Percentiles rank a stretch among this genome's conserved stretches.
These are phyloP conservation scores for Fraxinus anomala DNA, from an alignment of 257 asterid genomes.

Conservation along the genomic window DNA sequence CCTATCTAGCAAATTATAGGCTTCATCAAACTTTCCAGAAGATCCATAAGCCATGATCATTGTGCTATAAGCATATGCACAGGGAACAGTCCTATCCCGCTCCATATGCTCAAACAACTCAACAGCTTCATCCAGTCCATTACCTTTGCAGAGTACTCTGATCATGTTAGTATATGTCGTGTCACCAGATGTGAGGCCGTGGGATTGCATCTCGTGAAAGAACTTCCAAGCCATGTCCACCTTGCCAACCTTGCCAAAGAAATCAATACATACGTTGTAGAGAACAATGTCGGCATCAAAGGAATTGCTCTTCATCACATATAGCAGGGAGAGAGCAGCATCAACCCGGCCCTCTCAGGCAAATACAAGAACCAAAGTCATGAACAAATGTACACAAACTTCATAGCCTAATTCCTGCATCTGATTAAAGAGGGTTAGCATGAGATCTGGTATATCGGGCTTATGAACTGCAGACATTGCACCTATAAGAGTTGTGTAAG, in stretches of 20 bases:
- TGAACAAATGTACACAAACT: constrained; percentile 79
- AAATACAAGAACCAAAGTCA: constrained; percentile 73
- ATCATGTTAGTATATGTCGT: constrained; percentile 92
- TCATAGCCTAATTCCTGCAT: constrained; percentile 96
- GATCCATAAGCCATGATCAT: constrained; percentile 97
- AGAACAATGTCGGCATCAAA: constrained; percentile 84
- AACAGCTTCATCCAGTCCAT: constrained; percentile 69
- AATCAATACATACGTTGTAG: constrained; percentile 83
- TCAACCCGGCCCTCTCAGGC: constrained; percentile 89
- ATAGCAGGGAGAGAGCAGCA: constrained; percentile 80
- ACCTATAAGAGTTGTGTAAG: constrained; percentile 89
- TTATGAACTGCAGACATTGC: constrained; percentile 55
- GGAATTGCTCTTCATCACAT: constrained; percentile 83
- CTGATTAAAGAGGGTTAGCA: constrained; percentile 79
- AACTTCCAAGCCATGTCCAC: constrained; percentile 96
- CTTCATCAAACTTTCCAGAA: constrained; percentile 80
- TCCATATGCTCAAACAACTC: constrained; percentile 91
- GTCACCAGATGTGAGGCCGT: constrained; percentile 75
- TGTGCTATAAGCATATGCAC: constrained; percentile 95
- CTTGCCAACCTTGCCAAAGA: constrained; percentile 89
- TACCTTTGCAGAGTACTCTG: constrained; percentile 78
- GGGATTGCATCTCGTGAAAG: constrained; percentile 80
- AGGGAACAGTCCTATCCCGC: constrained; percentile 64
- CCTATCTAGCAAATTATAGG: constrained; percentile 78
- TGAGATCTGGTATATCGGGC: constrained; percentile 66